Conservation (phyloP, 805 yeast genomes). For the Wickerhamiella spandovensis region DNA sequence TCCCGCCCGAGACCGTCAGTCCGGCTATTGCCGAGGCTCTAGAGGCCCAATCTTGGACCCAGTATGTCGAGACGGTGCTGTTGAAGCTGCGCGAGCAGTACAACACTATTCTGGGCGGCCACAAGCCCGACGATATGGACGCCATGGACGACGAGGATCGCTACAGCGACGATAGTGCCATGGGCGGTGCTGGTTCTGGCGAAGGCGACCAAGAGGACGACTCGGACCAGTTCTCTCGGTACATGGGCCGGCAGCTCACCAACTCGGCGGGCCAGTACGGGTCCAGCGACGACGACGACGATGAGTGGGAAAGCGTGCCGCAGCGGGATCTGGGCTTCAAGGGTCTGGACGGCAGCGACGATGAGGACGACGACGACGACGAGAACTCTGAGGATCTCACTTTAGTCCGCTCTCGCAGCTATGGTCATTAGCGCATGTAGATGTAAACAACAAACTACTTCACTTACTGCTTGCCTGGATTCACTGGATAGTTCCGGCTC, state of each 20-base stretch:
- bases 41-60: slow-evolving; percentile 51
- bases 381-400: slow-evolving; percentile 24
- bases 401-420: slow-evolving; percentile 27
- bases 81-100: slow-evolving; percentile 88
- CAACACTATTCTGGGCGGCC: slow-evolving; percentile 87
- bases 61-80: slow-evolving; percentile 68
- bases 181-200: slow-evolving; percentile 22
- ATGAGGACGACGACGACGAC: slow-evolving; percentile 15
- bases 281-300: slow-evolving; percentile 45
- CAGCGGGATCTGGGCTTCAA: slow-evolving; percentile 5
- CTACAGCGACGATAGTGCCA: slow-evolving; percentile 22
- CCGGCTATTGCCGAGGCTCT: slow-evolving; percentile 38
- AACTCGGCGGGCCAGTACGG: slow-evolving; percentile 35
- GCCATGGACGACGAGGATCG: slow-evolving; percentile 14
- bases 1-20: slow-evolving; percentile 46
- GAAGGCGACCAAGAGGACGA: slow-evolving; percentile 21
- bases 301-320: slow-evolving; percentile 18
- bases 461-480: no score
- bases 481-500: no score
- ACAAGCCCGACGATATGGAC: slow-evolving; percentile 31
- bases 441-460: no score
- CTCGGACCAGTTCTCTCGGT: slow-evolving; percentile 43
- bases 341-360: slow-evolving; percentile 1
- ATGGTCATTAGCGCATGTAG: slow-evolving; percentile 18
- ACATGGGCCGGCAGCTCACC: slow-evolving; percentile 64